Evolutionary conservation across 2,329 filamentous ascomycete species (phyloP), one percentile per base, ranked within the genome.

Genomic region (Paraconiothyrium sp.): DNA sequence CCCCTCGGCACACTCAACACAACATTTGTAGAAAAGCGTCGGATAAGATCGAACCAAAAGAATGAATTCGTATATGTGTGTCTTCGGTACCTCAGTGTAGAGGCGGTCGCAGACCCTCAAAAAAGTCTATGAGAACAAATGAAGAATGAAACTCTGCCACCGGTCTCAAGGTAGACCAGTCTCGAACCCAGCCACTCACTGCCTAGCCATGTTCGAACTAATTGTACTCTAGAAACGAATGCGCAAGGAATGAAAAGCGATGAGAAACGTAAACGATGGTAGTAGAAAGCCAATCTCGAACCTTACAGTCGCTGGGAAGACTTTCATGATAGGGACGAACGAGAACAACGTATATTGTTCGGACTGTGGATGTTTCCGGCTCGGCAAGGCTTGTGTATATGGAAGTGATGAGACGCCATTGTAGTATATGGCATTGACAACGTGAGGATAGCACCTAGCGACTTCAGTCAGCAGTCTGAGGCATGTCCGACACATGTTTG

Each of bases 61-160:
- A 57, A 57, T 49, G 43, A 47, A 46, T 46, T 55, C n/a, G 9
- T 5, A 41, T 46, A 2, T 55, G 30, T 16, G 14, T n/a, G 13
- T 41, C 37, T n/a, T 34, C 20, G n/a, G 11, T 44, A 34, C 44
- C 54, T 30, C 44, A 57, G 14, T 39, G 44, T 39, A 57, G 20
- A 57, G 54, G 54, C 32, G 35, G 44, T 27, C 14, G 32, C 22
- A 49, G n/a, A 44, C 34, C 46, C 34, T 43, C 39, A 22, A 16
- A 44, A 50, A 35, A 46, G 20, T 54, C 34, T 24, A 43, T 32
- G 13, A 49, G 14, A 39, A 14, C 6, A 30, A 37, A 9, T 20
- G n/a, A 41, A 16, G 22, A 52, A 24, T 14, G 20, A 39, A 35
- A 35, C 7, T 8, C 22, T 50, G 3, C 48, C 14, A 46, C 43